Percentiles rank a stretch among this genome's conserved stretches.
phyloP scores from a whole-genome alignment of 139 green algal species.

The Spirogloea muscicola region DNA sequence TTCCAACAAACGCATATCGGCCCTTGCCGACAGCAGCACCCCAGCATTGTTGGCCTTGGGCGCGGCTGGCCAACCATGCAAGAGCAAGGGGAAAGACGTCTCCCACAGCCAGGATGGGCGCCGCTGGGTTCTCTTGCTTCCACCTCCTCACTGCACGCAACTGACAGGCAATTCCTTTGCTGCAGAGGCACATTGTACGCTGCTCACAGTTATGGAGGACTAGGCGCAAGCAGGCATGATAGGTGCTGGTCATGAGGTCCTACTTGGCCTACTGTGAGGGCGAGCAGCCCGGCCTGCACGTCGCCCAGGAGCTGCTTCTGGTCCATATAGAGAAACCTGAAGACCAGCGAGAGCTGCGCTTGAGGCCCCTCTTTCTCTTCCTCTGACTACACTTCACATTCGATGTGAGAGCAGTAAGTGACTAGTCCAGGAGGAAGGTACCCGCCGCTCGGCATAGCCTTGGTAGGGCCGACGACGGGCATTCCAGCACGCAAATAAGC shows the following conservation, averaged over 20 bases:
- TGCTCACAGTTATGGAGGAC: too few relatives aligned
- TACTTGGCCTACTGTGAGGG: slow-evolving; percentile 31
- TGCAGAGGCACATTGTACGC: too few relatives aligned
- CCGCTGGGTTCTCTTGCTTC: slow-evolving; percentile 18
- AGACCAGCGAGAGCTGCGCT: too few relatives aligned
- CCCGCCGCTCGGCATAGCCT: slow-evolving; percentile 46
- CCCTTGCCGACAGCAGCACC: too few relatives aligned
- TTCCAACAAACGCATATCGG: slow-evolving; percentile 38
- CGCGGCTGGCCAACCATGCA: slow-evolving; percentile 39
- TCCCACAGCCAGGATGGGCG: slow-evolving; percentile 32
- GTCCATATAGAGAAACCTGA: slow-evolving; percentile 50
- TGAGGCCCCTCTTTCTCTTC: too few relatives aligned
- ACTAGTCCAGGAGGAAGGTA: too few relatives aligned
- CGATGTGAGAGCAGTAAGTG: too few relatives aligned
- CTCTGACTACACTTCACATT: too few relatives aligned
- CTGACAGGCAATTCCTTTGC: too few relatives aligned
- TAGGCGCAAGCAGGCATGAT: too few relatives aligned
- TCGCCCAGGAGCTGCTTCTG: slow-evolving; percentile 35
- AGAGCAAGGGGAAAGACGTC: slow-evolving; percentile 48
- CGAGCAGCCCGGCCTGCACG: slow-evolving; percentile 33
- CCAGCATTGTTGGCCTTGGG: too few relatives aligned
- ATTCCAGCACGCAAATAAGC: slow-evolving; percentile 32
- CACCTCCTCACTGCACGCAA: slow-evolving; percentile 33
- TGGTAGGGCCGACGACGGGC: slow-evolving; percentile 21
- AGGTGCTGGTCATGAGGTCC: too few relatives aligned